phyloP scores from a whole-genome alignment of 176 grass and related monocot genomes.

The Puccinellia tenuiflora region DNA sequence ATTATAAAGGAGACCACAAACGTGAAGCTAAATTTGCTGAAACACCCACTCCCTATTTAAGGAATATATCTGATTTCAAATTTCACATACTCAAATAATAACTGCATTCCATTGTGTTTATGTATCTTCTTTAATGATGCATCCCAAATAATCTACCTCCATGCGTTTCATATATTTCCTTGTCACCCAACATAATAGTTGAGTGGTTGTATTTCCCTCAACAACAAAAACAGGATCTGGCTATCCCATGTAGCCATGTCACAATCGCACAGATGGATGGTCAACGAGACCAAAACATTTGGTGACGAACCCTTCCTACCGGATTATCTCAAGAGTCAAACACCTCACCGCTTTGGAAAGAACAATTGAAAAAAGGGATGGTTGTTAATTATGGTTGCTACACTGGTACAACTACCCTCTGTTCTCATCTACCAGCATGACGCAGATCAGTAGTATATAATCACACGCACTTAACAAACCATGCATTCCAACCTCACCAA shows the following conservation, averaged over 20 bases:
- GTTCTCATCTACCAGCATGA: constrained; percentile 21
- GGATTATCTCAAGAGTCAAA: neutral
- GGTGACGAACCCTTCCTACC: neutral
- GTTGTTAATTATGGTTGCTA: constrained; percentile 35
- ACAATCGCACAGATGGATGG: neutral
- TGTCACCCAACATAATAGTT: neutral
- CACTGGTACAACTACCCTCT: constrained; percentile 29
- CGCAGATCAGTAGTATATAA: too few relatives aligned
- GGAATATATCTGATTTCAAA: neutral
- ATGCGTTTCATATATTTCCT: neutral
- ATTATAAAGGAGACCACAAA: too few relatives aligned
- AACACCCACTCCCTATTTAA: neutral
- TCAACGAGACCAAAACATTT: neutral
- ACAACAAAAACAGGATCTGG: neutral
- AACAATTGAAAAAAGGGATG: neutral
- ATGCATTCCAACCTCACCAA: neutral
- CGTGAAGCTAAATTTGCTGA: neutral
- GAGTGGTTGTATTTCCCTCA: neutral
- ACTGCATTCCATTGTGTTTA: neutral
- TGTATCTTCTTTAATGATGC: neutral
- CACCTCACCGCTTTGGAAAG: neutral
- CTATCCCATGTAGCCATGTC: neutral
- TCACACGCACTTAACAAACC: neutral
- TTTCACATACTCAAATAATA: neutral
- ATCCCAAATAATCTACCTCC: neutral